These are phyloP conservation scores for Populus ilicifolia DNA, from an alignment of 345 rosid genomes.

Conservation along the genomic window DNA sequence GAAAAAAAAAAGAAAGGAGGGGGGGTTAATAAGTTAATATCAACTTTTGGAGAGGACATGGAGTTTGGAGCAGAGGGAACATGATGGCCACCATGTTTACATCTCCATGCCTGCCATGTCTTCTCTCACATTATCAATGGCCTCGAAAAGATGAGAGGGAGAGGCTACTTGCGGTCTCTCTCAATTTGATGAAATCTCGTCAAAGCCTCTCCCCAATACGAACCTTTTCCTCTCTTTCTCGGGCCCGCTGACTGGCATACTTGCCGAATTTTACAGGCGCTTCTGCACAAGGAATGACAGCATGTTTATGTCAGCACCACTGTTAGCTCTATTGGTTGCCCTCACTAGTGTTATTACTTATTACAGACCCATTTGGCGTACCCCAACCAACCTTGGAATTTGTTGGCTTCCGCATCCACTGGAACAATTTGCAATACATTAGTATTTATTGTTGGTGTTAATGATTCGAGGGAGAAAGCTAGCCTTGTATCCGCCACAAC, in stretches of 20 bases:
- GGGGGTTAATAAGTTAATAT: not conserved
- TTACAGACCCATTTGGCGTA: no score
- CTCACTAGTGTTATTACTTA: no score
- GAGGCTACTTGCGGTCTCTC: constrained; percentile 9
- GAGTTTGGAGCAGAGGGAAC: constrained; percentile 67
- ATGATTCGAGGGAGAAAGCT: no score
- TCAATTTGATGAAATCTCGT: constrained; percentile 38
- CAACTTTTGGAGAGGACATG: constrained; percentile 39
- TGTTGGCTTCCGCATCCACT: no score
- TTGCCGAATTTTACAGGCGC: not conserved
- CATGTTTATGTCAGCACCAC: constrained; percentile 51
- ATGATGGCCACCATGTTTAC: constrained; percentile 74
- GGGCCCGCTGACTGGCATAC: constrained; percentile 11
- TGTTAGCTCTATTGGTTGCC: not conserved
- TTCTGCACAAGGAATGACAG: constrained; percentile 29
- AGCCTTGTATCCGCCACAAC: no score
- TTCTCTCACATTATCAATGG: constrained; percentile 31
- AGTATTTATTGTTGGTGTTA: no score
- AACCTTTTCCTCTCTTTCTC: constrained; percentile 14
- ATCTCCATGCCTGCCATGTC: constrained; percentile 3
- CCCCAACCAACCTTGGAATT: no score
- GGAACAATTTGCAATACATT: no score
- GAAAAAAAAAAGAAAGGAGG: not conserved
- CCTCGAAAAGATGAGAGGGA: constrained; percentile 2
- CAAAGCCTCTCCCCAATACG: constrained; percentile 13